phyloP scores from a whole-genome alignment of 2,329 filamentous ascomycete species.

The Fusarium sublunatum region DNA sequence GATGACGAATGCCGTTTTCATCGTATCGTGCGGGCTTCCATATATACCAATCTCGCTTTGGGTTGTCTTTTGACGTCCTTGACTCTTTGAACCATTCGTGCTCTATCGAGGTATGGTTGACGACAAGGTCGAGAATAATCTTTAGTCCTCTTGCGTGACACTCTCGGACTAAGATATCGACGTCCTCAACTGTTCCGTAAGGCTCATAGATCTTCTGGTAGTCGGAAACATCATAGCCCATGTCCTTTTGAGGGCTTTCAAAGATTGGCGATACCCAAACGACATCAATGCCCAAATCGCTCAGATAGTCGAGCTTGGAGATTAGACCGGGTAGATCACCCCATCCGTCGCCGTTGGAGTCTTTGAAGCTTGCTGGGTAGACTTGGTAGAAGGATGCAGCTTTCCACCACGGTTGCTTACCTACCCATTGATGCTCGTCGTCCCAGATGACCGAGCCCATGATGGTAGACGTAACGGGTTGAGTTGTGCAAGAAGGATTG shows the following conservation, averaged over 20 bases:
- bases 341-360: conserved; percentile 69
- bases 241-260: conserved; percentile 71
- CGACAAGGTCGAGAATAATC: conserved; percentile 77
- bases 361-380: conserved; percentile 69
- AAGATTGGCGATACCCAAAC: conserved; percentile 68
- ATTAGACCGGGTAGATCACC: conserved; percentile 74
- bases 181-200: conserved; percentile 75
- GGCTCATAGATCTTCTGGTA: conserved; percentile 73
- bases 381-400: conserved; percentile 62
- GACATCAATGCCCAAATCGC: conserved; percentile 70
- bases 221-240: conserved; percentile 79
- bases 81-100: conserved; percentile 70
- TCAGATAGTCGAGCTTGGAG: conserved; percentile 72
- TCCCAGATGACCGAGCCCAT: conserved; percentile 53
- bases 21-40: conserved; percentile 70
- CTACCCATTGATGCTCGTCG: conserved; percentile 46
- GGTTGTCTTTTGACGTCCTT: conserved; percentile 60
- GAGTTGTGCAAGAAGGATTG: background rate
- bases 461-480: background rate
- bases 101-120: conserved; percentile 73
- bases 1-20: conserved; percentile 62
- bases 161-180: conserved; percentile 70
- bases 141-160: conserved; percentile 71
- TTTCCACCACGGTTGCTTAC: conserved; percentile 59
- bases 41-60: conserved; percentile 72